These are phyloP conservation scores for Eugenia klotzschiana DNA, from an alignment of 441 rosid species.

Conservation along the genomic window DNA sequence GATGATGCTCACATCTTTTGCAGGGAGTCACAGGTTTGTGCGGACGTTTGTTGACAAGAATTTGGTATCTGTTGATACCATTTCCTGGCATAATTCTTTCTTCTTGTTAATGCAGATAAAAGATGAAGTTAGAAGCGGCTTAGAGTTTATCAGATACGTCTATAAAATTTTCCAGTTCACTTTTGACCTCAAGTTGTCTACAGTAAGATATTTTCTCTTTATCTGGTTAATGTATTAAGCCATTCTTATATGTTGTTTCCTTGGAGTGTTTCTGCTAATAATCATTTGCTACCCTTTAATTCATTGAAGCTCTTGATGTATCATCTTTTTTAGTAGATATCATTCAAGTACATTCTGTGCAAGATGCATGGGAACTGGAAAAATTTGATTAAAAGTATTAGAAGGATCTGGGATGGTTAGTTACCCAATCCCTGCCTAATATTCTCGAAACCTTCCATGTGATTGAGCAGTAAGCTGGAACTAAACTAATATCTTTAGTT, in stretches of 20 bases:
- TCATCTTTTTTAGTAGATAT: not conserved
- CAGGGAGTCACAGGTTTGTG: conserved; percentile 63
- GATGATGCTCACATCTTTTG: conserved; percentile 99
- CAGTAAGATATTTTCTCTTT: conserved; percentile 34
- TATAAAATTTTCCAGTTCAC: conserved; percentile 75
- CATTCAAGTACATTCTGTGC: not conserved
- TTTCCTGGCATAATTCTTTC: conserved; percentile 1
- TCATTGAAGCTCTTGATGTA: not conserved
- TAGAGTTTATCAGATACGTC: conserved; percentile 67
- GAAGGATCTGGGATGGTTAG: not conserved
- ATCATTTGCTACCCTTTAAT: not conserved
- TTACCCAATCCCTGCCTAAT: not conserved
- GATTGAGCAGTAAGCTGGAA: not conserved
- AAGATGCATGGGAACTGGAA: not conserved
- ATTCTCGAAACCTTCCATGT: not conserved
- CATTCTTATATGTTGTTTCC: not conserved
- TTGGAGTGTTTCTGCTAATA: not conserved
- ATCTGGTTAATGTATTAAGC: not conserved
- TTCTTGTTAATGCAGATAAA: conserved; percentile 44
- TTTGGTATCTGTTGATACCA: not conserved
- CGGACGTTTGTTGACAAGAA: conserved; percentile 3
- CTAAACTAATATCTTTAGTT: not conserved
- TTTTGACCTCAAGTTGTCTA: conserved; percentile 87
- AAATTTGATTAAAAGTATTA: not conserved
- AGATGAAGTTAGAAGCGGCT: conserved; percentile 71